These are phyloP conservation scores for Usnea hakonensis DNA, from an alignment of 495 filamentous ascomycete species.

Conservation along the genomic window DNA sequence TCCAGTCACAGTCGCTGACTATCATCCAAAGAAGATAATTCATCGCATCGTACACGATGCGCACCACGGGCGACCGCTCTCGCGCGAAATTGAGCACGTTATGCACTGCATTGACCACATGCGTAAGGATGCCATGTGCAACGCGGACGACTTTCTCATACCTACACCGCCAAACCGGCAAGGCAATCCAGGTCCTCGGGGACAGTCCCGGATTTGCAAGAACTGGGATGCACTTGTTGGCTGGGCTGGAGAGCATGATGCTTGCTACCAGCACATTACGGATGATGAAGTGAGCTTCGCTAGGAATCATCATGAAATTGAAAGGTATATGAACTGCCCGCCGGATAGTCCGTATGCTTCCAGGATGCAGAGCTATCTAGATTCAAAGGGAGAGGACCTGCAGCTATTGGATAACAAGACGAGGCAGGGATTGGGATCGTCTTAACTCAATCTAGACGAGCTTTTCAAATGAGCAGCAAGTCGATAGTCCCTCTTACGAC, in stretches of 20 bases:
- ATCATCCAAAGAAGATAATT: background rate
- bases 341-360: conserved; percentile 14
- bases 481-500: too few species aligned
- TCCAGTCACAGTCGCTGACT: background rate
- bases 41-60: background rate
- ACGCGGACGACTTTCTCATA: conserved; percentile 29
- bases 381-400: background rate
- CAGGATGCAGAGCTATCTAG: conserved; percentile 8
- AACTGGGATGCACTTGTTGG: conserved; percentile 22
- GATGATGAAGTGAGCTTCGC: background rate
- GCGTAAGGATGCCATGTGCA: conserved; percentile 25
- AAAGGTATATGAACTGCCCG: conserved; percentile 15
- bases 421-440: too few species aligned
- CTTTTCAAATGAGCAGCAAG: too few species aligned
- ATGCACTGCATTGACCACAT: conserved; percentile 30
- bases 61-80: background rate
- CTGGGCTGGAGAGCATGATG: conserved; percentile 24
- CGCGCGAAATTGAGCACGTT: conserved; percentile 14
- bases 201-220: conserved; percentile 23
- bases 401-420: background rate
- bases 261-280: conserved; percentile 19
- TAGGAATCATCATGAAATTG: background rate
- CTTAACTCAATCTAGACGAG: too few species aligned
- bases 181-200: conserved; percentile 2
- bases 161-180: conserved; percentile 9